Evolutionary conservation across 805 yeast genomes (phyloP).

Genomic region (Pichia thaimueangensis): DNA sequence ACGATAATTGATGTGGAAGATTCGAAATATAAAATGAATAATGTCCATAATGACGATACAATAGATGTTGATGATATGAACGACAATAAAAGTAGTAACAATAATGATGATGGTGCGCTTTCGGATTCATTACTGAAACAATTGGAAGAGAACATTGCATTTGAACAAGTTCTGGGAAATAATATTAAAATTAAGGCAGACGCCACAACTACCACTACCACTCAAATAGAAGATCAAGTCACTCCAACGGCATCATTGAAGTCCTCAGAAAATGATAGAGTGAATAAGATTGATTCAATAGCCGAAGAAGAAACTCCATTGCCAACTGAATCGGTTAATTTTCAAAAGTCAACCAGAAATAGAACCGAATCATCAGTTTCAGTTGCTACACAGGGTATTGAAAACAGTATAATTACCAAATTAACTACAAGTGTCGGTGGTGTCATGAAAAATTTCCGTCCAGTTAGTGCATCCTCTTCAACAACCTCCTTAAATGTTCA

Average conservation of each 20-base stretch:
- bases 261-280: not conserved
- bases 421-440: slow-evolving; percentile 30
- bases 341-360: too few species aligned
- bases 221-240: not conserved
- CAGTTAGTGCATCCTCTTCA: slow-evolving; percentile 29
- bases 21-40: not conserved
- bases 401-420: slow-evolving; percentile 25
- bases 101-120: slow-evolving; percentile 7
- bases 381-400: slow-evolving; percentile 17
- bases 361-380: slow-evolving; percentile 11
- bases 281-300: too few species aligned
- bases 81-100: not conserved
- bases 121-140: slow-evolving; percentile 25
- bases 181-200: not conserved
- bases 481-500: slow-evolving; percentile 22
- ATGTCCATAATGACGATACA: too few species aligned
- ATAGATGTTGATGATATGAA: not conserved
- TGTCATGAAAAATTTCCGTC: slow-evolving; percentile 31
- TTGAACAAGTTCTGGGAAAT: slow-evolving; percentile 11
- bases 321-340: too few species aligned
- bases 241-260: not conserved
- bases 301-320: not conserved
- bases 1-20: not conserved
- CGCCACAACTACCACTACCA: too few species aligned
- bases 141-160: slow-evolving; percentile 27